A percentile compares a stretch with the other conserved stretches of the same genome.
Conservation (phyloP, 441 rosid genomes). For the Arabidopsis lyrata region DNA sequence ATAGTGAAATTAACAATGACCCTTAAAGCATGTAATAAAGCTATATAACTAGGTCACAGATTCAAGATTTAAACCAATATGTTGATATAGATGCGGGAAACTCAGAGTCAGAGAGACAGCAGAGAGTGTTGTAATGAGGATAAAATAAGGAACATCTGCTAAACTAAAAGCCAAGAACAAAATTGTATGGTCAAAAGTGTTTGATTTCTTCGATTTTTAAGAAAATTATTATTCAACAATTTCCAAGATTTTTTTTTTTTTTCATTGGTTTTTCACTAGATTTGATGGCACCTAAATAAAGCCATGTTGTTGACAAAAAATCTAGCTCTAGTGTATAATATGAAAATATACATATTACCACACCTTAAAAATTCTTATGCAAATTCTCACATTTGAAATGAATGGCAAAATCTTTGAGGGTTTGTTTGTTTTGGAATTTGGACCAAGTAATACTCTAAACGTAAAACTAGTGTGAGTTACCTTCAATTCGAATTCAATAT, state of each 20-base stretch:
- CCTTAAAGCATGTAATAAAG: constrained; percentile 15
- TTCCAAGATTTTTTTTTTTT: background rate
- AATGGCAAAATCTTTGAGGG: background rate
- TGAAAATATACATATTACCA: background rate
- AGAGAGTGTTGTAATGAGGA: constrained; percentile 27
- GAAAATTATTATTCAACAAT: background rate
- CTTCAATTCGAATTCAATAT: background rate
- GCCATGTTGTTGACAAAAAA: background rate
- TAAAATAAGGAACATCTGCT: constrained; percentile 29
- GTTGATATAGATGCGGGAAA: constrained; percentile 21
- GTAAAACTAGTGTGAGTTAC: background rate
- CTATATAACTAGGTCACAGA: background rate
- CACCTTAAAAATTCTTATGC: background rate
- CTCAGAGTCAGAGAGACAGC: constrained; percentile 37
- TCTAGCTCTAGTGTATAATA: constrained; percentile 11
- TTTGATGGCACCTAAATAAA: constrained; percentile 10
- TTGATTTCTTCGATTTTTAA: constrained; percentile 1
- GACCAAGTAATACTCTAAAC: background rate
- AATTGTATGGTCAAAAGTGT: constrained; percentile 29
- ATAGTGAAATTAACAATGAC: background rate
- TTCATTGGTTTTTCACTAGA: constrained; percentile 1
- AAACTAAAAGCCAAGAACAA: constrained; percentile 36
- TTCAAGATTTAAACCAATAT: background rate
- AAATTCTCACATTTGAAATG: constrained; percentile 2
- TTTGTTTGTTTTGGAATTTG: background rate